phyloP scores from a whole-genome alignment of 2,329 filamentous ascomycete genomes.

The Alternaria triticimaculans region DNA sequence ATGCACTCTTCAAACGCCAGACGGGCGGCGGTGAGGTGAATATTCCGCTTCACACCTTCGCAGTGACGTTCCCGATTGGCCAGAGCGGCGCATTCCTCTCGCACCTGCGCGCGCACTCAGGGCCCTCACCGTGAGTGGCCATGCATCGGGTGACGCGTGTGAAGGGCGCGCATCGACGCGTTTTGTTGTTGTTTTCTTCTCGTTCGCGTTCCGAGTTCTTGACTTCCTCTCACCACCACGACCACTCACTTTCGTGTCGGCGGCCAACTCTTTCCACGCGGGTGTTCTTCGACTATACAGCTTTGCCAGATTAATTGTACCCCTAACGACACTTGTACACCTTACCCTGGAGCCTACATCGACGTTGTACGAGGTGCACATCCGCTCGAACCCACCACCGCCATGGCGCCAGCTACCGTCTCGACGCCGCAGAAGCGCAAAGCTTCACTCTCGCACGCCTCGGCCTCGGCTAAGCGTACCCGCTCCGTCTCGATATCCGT shows the following conservation, averaged over 20 bases:
- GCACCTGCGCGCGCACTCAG: neutral
- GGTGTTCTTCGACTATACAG: neutral
- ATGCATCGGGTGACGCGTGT: neutral
- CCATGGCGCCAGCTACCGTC: neutral
- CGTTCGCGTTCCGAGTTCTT: neutral
- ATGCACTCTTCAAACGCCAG: neutral
- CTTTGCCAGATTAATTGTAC: neutral
- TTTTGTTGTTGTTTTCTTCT: neutral
- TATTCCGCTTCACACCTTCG: neutral
- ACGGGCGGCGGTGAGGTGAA: constrained; percentile 1
- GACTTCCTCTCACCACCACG: neutral
- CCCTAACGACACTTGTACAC: neutral
- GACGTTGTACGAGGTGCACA: neutral
- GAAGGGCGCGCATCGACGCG: neutral
- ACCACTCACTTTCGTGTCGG: neutral
- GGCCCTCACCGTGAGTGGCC: neutral
- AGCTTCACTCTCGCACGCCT: neutral
- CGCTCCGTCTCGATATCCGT: neutral
- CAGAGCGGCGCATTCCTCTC: neutral
- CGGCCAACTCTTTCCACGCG: neutral
- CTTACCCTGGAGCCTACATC: neutral
- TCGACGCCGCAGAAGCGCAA: constrained; percentile 2
- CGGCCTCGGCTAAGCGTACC: neutral
- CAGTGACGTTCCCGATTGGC: neutral
- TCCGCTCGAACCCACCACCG: neutral